These are phyloP conservation scores for Fagopyrum homotropicum DNA, from an alignment of 148 eudicot species.

Conservation along the genomic window DNA sequence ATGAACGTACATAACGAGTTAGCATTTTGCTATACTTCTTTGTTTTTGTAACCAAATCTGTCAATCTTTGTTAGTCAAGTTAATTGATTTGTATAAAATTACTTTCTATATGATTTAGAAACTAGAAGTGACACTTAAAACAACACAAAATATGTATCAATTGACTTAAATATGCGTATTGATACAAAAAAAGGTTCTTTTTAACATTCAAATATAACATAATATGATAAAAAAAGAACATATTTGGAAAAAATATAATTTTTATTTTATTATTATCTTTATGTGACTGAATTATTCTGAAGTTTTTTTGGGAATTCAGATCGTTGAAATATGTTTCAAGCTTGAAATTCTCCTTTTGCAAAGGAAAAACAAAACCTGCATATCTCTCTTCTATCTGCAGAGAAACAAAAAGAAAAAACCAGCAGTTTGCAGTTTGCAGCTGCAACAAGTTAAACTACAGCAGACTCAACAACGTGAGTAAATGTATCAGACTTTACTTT, in stretches of 20 bases:
- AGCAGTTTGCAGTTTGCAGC: slow-evolving; percentile 7
- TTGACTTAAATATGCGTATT: too few relatives aligned
- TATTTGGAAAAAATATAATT: neutral
- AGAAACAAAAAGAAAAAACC: slow-evolving; percentile 6
- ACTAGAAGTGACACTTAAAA: too few relatives aligned
- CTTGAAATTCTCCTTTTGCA: neutral
- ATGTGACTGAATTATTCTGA: neutral
- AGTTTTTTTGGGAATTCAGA: neutral
- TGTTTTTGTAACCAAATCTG: too few relatives aligned
- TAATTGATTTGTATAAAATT: too few relatives aligned
- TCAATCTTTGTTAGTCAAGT: too few relatives aligned
- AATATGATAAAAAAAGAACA: neutral
- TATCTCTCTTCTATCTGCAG: neutral
- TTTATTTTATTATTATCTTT: neutral
- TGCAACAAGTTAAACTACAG: slow-evolving; percentile 11
- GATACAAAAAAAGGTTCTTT: neutral
- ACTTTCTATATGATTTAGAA: too few relatives aligned
- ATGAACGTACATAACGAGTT: neutral
- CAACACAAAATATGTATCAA: too few relatives aligned
- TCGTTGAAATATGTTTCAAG: neutral
- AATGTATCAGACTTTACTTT: neutral
- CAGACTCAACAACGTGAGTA: neutral
- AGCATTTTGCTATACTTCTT: neutral
- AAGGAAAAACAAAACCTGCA: neutral
- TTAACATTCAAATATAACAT: neutral